These are phyloP conservation scores for Ustulina deusta DNA, from an alignment of 2,329 filamentous ascomycete species.

Conservation along the genomic window DNA sequence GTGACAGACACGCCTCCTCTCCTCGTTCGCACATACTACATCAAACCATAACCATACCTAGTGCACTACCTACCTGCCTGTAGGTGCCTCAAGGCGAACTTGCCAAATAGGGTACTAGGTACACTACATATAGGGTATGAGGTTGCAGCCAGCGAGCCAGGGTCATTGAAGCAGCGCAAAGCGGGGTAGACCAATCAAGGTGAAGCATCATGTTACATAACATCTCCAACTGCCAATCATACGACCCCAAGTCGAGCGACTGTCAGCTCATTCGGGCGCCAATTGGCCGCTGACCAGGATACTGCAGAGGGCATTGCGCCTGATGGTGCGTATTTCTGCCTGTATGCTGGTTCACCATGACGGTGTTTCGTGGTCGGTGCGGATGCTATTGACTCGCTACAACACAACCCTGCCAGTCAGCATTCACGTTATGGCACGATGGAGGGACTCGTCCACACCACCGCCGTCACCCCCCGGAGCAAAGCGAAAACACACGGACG, in stretches of 20 bases:
- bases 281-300: slow-evolving; percentile 15
- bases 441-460: slow-evolving; percentile 27
- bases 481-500: slow-evolving; percentile 10
- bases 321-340: background rate
- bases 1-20: slow-evolving; percentile 22
- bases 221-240: slow-evolving; percentile 46
- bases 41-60: background rate
- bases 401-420: slow-evolving; percentile 12
- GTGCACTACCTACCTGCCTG: background rate
- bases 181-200: slow-evolving; percentile 51
- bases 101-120: slow-evolving; percentile 28
- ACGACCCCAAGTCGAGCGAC: slow-evolving; percentile 39
- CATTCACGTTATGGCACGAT: slow-evolving; percentile 18
- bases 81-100: background rate
- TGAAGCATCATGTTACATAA: slow-evolving; percentile 42
- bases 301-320: slow-evolving; percentile 1
- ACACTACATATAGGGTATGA: slow-evolving; percentile 24
- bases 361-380: slow-evolving; percentile 4
- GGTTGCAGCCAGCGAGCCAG: slow-evolving; percentile 31
- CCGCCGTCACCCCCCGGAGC: background rate
- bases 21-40: background rate
- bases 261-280: slow-evolving; percentile 41
- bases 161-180: slow-evolving; percentile 42
- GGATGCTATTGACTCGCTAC: slow-evolving; percentile 24
- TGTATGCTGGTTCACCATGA: slow-evolving; percentile 19